These are phyloP conservation scores for Solanum chaucha DNA, from an alignment of 257 asterid genomes.

Conservation along the genomic window DNA sequence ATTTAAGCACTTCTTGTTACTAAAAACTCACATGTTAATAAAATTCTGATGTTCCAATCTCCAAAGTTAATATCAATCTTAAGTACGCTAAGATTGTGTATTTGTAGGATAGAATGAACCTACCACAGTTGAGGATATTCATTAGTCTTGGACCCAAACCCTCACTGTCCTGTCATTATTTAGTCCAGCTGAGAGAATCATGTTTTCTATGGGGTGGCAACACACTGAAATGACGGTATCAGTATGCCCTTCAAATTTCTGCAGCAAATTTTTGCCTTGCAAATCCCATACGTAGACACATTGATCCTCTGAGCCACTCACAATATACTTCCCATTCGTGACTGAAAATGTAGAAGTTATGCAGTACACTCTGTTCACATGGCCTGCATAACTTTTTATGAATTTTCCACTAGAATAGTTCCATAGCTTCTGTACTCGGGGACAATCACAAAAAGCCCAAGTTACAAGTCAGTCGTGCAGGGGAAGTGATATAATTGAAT, in stretches of 20 bases:
- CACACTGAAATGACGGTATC: conserved; percentile 66
- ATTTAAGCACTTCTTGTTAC: not conserved
- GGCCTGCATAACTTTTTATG: conserved; percentile 57
- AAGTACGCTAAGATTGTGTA: not conserved
- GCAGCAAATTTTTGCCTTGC: conserved; percentile 61
- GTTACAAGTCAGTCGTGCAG: not conserved
- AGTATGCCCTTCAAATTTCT: conserved; percentile 81
- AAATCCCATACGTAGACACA: conserved; percentile 75
- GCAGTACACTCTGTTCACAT: conserved; percentile 60
- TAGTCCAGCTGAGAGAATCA: conserved; percentile 82
- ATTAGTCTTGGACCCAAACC: conserved; percentile 72
- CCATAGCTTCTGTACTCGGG: conserved; percentile 64
- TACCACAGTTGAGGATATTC: conserved; percentile 3
- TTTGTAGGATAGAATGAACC: conserved; percentile 2
- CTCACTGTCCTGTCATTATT: conserved; percentile 64
- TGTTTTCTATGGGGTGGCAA: conserved; percentile 58
- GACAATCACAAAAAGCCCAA: not conserved
- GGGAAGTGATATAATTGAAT: not conserved
- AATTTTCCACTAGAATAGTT: conserved; percentile 54
- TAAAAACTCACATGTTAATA: not conserved
- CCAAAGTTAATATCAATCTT: not conserved
- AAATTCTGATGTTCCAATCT: not conserved
- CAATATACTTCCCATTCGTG: conserved; percentile 64
- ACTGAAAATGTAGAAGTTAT: conserved; percentile 64
- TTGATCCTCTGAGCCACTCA: conserved; percentile 79